phyloP scores from a whole-genome alignment of 306 rosid species.

The Fagus sylvatica region DNA sequence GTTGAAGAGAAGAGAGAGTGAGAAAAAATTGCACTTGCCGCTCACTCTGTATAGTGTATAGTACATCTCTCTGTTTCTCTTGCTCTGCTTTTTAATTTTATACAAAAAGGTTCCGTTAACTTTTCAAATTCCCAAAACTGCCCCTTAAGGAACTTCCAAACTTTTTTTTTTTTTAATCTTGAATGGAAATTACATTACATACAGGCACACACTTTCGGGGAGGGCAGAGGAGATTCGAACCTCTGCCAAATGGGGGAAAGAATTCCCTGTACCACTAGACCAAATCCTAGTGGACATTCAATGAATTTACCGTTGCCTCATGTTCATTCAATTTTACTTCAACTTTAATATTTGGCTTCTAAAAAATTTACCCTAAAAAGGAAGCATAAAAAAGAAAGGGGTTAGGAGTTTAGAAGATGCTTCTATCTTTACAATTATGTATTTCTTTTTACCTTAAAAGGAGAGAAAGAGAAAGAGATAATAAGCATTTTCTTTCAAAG shows the following conservation, averaged over 20 bases:
- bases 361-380: constrained; percentile 10
- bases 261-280: too few relatives aligned
- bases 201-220: too few relatives aligned
- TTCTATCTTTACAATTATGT: neutral
- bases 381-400: neutral
- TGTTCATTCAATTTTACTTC: constrained; percentile 37
- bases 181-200: too few relatives aligned
- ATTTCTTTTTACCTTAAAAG: neutral
- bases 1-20: constrained; percentile 38
- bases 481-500: neutral
- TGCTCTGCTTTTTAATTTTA: constrained; percentile 32
- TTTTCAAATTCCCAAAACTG: constrained; percentile 43
- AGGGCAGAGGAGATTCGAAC: too few relatives aligned
- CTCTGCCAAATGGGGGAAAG: too few relatives aligned
- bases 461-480: neutral
- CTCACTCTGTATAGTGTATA: constrained; percentile 26
- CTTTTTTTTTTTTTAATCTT: too few relatives aligned
- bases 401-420: neutral
- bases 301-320: constrained; percentile 86
- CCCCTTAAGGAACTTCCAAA: constrained; percentile 85
- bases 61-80: neutral
- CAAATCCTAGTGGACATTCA: constrained; percentile 78
- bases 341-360: constrained; percentile 1
- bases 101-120: constrained; percentile 67
- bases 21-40: constrained; percentile 40